phyloP scores from a whole-genome alignment of 371 early-diverging fungal species.

The Nosema muscidifuracis region DNA sequence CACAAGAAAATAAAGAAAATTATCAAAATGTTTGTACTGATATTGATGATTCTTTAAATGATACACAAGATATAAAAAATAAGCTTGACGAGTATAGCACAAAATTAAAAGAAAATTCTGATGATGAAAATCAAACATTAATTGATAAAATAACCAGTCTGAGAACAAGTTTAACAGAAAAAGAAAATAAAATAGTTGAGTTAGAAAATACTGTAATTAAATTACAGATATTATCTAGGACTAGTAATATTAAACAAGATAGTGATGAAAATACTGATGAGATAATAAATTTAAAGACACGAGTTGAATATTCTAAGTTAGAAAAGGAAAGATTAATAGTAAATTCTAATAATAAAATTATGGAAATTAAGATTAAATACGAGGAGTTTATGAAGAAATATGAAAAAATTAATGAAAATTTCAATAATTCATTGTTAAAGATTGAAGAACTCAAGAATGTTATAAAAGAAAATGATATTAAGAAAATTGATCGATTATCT shows the following conservation, averaged over 20 bases:
- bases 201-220: slow-evolving; percentile 1
- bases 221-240: background rate
- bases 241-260: background rate
- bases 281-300: background rate
- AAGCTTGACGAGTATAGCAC: background rate
- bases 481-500: background rate
- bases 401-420: slow-evolving; percentile 21
- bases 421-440: slow-evolving; percentile 1
- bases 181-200: background rate
- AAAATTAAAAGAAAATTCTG: background rate
- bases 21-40: too few relatives aligned
- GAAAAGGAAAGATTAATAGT: background rate
- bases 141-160: background rate
- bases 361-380: slow-evolving; percentile 15
- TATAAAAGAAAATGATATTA: slow-evolving; percentile 5
- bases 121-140: background rate
- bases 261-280: slow-evolving; percentile 1
- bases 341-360: slow-evolving; percentile 1
- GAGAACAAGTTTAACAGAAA: background rate
- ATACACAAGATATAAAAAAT: background rate
- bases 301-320: background rate
- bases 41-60: background rate
- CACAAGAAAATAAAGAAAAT: too few relatives aligned
- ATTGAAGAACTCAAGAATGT: slow-evolving; percentile 9
- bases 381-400: slow-evolving; percentile 22